Base-by-base conservation (phyloP, 192 early-diverging fungal genomes). In the Rhizophagus prolifer region DNA sequence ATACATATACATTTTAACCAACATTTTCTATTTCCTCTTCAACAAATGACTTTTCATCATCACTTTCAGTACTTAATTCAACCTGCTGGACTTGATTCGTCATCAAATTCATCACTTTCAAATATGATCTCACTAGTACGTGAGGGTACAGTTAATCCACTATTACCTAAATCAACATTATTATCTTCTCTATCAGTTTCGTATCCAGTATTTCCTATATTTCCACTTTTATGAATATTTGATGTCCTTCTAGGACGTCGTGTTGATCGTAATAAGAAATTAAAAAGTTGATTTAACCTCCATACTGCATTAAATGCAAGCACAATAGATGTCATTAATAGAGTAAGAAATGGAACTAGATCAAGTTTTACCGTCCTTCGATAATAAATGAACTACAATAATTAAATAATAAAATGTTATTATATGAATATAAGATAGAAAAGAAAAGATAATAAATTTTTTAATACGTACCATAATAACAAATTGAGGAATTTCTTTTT, bases 401-500 rank as follows among this genome's bases (percentile, higher is more conserved):
- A 38, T 38, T 38, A 19, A n/a, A 54, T 19, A 19, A 21, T 21
- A 14, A 6, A 1, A 21, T 54, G 16, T 44, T 19, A 54, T 19
- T 21, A 54, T 21, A 54, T 23, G 1, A 38, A 67, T 12, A 41
- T 21, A 41, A 0, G 23, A 44, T 10, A 63, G 30, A 63, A 63
- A 63, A 28, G 26, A 9, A 25, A 23, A 62, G 26, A 28, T n/a
- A 28, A 14, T 13, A 28, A n/a, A 13, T n/a, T 67, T 4, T n/a
- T 38, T 10, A 67, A 16, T 2, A 16, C 65, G 7, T 36, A 67
- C 65, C 38, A n/a, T 2, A 41, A 67, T 36, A n/a, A 67, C 1
- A 21, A 67, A 41, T 67, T 67, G 65, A 41, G 31, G 28, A n/a
- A 67, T 36, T 21, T 67, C 65, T 67, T 38, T 67, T 41, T 34